Evolutionary conservation across 768 basidiomycete genomes (phyloP).

Genomic region (Suillus americanus): DNA sequence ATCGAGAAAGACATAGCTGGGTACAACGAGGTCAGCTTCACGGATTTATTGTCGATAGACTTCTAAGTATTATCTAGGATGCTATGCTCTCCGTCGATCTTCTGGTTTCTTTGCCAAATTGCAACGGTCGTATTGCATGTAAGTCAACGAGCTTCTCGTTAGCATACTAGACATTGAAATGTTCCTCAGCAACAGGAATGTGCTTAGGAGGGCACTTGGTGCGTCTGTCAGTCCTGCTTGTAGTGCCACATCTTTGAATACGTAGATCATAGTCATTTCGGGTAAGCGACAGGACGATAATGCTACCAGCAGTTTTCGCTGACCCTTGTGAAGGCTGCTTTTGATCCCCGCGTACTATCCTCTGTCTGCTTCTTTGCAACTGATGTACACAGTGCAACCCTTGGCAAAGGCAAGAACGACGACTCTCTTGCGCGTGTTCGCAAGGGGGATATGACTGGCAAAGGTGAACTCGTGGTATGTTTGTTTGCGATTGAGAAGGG

Average conservation of each 20-base stretch:
- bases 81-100: constrained; percentile 76
- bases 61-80: constrained; percentile 49
- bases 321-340: constrained; percentile 63
- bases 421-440: constrained; percentile 74
- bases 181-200: constrained; percentile 75
- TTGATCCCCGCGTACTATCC: constrained; percentile 79
- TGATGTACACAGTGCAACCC: constrained; percentile 84
- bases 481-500: neutral
- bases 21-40: constrained; percentile 72
- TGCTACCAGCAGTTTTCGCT: constrained; percentile 1
- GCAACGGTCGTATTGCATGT: constrained; percentile 91
- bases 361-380: constrained; percentile 96
- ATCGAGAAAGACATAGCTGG: constrained; percentile 84
- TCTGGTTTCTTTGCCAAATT: constrained; percentile 69
- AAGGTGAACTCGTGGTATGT: constrained; percentile 82
- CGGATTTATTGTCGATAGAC: neutral
- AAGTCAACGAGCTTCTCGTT: constrained; percentile 16
- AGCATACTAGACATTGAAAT: constrained; percentile 8
- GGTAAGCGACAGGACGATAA: constrained; percentile 31
- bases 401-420: constrained; percentile 83
- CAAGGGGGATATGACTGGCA: constrained; percentile 72
- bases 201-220: constrained; percentile 87
- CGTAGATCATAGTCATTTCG: constrained; percentile 44
- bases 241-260: constrained; percentile 4
- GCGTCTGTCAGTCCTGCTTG: constrained; percentile 20